Evolutionary conservation across 352 stramenopile species (phyloP).

Genomic region (Globisporangium camurandrum): DNA sequence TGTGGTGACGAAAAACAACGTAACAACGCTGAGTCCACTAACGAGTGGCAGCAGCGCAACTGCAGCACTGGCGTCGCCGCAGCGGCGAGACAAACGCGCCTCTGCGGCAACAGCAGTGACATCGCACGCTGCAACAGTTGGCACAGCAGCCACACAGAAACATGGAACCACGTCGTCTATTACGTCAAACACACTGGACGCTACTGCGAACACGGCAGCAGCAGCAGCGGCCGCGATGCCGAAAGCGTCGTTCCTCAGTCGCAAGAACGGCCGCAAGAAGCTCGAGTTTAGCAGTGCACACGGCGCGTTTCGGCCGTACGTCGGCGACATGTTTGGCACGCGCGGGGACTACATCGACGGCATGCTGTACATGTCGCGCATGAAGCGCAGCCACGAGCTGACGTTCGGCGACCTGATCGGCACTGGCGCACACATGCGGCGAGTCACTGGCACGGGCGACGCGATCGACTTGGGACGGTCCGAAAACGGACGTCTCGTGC

Average conservation of each 20-base stretch:
- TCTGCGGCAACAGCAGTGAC: background rate
- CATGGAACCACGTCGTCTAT: too few species aligned
- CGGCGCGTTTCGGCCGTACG: slow-evolving; percentile 53
- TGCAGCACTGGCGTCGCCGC: background rate
- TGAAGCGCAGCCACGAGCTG: slow-evolving; percentile 62
- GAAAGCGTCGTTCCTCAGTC: slow-evolving; percentile 13
- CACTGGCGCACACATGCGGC: background rate
- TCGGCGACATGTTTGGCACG: slow-evolving; percentile 74
- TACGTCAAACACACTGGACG: too few species aligned
- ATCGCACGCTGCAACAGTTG: background rate
- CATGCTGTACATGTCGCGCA: slow-evolving; percentile 84
- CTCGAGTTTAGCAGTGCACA: slow-evolving; percentile 21
- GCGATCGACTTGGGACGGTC: slow-evolving; percentile 12
- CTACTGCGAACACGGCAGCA: slow-evolving; percentile 6
- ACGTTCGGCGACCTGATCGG: slow-evolving; percentile 19
- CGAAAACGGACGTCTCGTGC: slow-evolving; percentile 9
- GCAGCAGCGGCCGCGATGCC: slow-evolving; percentile 1
- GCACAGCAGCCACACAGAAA: background rate
- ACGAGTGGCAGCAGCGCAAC: background rate
- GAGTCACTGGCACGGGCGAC: slow-evolving; percentile 6
- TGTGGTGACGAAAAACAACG: background rate
- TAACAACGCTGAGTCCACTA: background rate
- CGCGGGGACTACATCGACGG: slow-evolving; percentile 79
- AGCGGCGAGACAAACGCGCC: slow-evolving; percentile 1
- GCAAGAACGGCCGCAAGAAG: slow-evolving; percentile 47